phyloP scores from a whole-genome alignment of 495 filamentous ascomycete genomes.

The Pyrenula massariospora region DNA sequence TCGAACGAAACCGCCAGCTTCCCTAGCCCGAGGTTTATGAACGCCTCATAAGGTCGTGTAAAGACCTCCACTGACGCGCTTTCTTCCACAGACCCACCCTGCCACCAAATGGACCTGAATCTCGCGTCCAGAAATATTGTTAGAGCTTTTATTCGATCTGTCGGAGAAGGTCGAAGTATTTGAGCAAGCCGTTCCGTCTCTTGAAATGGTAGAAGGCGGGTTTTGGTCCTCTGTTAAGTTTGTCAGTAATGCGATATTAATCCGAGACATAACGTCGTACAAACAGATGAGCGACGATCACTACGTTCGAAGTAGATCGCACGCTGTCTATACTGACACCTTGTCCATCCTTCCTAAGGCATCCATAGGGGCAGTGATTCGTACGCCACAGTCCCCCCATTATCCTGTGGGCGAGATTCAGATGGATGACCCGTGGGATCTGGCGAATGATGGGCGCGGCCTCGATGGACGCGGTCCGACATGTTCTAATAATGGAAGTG shows the following conservation, averaged over 20 bases:
- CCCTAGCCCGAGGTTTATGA: neutral
- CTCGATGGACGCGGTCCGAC: neutral
- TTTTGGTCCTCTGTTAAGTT: too few relatives aligned
- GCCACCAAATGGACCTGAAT: neutral
- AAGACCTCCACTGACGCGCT: neutral
- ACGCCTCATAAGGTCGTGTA: neutral
- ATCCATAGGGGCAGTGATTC: too few relatives aligned
- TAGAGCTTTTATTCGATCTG: neutral
- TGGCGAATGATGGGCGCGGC: neutral
- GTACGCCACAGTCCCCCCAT: too few relatives aligned
- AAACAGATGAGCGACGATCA: neutral
- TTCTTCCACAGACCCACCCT: neutral
- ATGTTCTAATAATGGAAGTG: neutral
- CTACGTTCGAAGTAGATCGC: neutral
- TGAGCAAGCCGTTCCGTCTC: neutral
- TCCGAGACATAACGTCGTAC: neutral
- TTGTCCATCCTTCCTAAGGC: neutral
- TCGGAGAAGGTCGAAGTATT: neutral
- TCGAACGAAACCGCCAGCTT: neutral
- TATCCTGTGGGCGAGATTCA: neutral
- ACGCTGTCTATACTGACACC: neutral
- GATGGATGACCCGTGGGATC: neutral
- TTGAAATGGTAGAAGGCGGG: too few relatives aligned
- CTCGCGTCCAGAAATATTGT: neutral
- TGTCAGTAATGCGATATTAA: neutral